Percentiles rank a stretch among this genome's conserved stretches.
These are phyloP conservation scores for Candida glucosophila DNA, from an alignment of 1,139 yeast species.

Conservation along the genomic window DNA sequence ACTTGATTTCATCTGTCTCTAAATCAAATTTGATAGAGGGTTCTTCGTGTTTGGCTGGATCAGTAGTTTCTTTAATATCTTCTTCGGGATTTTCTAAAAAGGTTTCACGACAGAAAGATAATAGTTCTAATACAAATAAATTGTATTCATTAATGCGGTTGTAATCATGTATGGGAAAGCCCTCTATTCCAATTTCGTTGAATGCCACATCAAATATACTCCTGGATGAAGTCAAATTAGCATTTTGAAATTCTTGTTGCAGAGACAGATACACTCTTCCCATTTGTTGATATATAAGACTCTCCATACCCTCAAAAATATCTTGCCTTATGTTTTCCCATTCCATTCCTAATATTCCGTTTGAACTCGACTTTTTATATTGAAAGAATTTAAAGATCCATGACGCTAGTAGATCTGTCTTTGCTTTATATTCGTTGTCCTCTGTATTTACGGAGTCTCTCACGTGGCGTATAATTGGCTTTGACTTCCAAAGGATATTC, in stretches of 20 bases:
- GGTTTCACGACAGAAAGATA: conserved; percentile 18
- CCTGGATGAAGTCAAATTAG: too few relatives aligned
- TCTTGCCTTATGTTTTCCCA: conserved; percentile 41
- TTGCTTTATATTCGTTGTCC: conserved; percentile 21
- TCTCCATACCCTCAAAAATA: conserved; percentile 29
- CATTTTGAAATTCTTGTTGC: too few relatives aligned
- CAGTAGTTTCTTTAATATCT: conserved; percentile 3
- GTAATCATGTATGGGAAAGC: conserved; percentile 28
- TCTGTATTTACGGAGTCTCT: conserved; percentile 22
- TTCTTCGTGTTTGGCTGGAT: neutral
- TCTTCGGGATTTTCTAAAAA: conserved; percentile 1
- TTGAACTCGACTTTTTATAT: conserved; percentile 28
- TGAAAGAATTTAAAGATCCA: conserved; percentile 32
- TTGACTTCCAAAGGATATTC: conserved; percentile 15
- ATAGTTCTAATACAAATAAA: conserved; percentile 19
- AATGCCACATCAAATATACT: conserved; percentile 2
- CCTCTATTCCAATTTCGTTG: conserved; percentile 12
- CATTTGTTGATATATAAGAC: conserved; percentile 22
- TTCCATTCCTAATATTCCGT: conserved; percentile 34
- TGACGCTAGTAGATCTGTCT: conserved; percentile 18
- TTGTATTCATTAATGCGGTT: conserved; percentile 25
- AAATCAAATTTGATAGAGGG: conserved; percentile 15
- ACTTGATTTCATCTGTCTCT: conserved; percentile 14
- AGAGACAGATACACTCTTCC: conserved; percentile 14
- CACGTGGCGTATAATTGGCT: conserved; percentile 22